Conservation (phyloP, 345 rosid genomes). For the Populus pruinosa region DNA sequence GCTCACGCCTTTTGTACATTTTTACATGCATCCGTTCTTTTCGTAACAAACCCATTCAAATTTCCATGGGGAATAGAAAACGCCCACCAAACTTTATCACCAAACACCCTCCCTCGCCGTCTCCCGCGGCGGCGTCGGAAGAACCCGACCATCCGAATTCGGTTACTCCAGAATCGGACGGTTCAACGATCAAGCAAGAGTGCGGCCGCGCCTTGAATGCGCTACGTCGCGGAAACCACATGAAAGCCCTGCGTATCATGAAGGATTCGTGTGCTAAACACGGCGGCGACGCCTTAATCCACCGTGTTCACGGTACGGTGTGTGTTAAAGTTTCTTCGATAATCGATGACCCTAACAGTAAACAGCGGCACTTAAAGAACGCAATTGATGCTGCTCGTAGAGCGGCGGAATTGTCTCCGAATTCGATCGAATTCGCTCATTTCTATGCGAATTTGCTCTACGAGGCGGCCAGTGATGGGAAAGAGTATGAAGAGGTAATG, state of each 20-base stretch:
- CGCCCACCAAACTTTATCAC: conserved; percentile 54
- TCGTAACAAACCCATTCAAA: conserved; percentile 10
- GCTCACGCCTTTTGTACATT: neutral
- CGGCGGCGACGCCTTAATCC: conserved; percentile 50
- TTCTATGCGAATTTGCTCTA: conserved; percentile 81
- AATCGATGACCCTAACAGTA: conserved; percentile 66
- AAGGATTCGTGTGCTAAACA: conserved; percentile 64
- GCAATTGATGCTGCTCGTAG: conserved; percentile 71
- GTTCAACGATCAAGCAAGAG: conserved; percentile 53
- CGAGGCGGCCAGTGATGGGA: conserved; percentile 75
- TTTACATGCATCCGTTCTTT: neutral
- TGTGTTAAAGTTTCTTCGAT: conserved; percentile 68
- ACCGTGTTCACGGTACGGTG: conserved; percentile 85
- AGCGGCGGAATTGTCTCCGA: conserved; percentile 70
- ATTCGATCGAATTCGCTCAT: conserved; percentile 76
- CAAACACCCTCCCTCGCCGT: conserved; percentile 35
- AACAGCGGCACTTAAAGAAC: conserved; percentile 60
- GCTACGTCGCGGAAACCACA: conserved; percentile 81
- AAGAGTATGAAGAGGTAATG: conserved; percentile 78
- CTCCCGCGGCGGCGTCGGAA: conserved; percentile 3
- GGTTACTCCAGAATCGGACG: conserved; percentile 20
- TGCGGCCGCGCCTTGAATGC: conserved; percentile 83
- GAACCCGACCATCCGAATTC: neutral
- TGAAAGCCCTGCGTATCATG: conserved; percentile 77
- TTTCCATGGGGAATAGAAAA: conserved; percentile 79